Evolutionary conservation across 2,329 filamentous ascomycete genomes (phyloP).

Genomic region (Diaporthe australafricana): DNA sequence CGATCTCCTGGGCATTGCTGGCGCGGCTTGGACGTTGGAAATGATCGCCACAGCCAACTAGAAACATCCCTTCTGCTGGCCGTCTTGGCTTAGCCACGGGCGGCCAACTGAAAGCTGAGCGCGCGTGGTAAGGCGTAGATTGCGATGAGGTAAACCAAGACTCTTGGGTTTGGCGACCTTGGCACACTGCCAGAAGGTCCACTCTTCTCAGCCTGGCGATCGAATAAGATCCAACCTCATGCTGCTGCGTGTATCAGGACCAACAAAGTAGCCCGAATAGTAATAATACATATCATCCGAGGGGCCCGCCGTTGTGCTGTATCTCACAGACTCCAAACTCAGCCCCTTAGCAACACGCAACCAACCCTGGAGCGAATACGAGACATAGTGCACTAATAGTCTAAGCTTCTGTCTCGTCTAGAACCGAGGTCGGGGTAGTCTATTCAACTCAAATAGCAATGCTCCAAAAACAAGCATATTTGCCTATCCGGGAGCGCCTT

Average conservation of each 20-base stretch:
- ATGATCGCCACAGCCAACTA: background rate
- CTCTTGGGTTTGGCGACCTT: constrained; percentile 4
- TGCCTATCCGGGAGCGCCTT: background rate
- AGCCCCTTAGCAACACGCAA: constrained; percentile 10
- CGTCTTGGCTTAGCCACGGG: background rate
- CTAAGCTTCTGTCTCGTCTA: background rate
- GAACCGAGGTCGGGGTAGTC: constrained; percentile 7
- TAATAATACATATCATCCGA: constrained; percentile 13
- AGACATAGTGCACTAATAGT: too few species aligned
- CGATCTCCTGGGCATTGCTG: constrained; percentile 20
- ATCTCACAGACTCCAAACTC: background rate
- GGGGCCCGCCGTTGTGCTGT: constrained; percentile 15
- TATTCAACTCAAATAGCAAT: background rate
- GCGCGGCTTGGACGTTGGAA: background rate
- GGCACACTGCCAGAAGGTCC: background rate
- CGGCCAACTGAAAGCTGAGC: background rate
- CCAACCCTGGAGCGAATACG: background rate
- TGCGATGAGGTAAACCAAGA: constrained; percentile 32
- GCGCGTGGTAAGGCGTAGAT: background rate
- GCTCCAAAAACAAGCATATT: background rate
- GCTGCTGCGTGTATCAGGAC: constrained; percentile 22
- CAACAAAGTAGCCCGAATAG: constrained; percentile 2
- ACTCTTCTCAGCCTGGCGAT: constrained; percentile 10
- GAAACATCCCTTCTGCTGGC: background rate
- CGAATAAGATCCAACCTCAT: background rate